These are phyloP conservation scores for Kluyveromyces starmeri DNA, from an alignment of 805 yeast species.

Conservation along the genomic window DNA sequence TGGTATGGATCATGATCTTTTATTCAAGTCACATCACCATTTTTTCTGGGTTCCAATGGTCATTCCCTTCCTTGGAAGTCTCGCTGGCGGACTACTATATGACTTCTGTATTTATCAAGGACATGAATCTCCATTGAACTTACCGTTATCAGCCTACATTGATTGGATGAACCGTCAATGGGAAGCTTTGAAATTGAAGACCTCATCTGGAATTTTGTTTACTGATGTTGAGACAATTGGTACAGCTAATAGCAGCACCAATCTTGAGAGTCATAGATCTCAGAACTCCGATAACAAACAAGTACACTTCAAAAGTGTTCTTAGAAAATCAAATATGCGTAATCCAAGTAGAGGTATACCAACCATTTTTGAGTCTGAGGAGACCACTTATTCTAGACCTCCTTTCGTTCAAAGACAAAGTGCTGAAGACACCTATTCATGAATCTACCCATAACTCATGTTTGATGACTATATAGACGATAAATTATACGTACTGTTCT, in stretches of 20 bases:
- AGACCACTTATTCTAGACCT: constrained; percentile 1
- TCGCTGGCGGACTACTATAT: constrained; percentile 42
- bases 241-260: not conserved
- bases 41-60: constrained; percentile 48
- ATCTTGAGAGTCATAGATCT: not conserved
- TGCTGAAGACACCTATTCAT: not conserved
- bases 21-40: constrained; percentile 32
- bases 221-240: constrained; percentile 8
- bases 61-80: constrained; percentile 41
- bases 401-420: constrained; percentile 1
- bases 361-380: constrained; percentile 24
- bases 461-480: no score
- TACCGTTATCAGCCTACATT: constrained; percentile 28
- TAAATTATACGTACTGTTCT: no score
- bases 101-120: constrained; percentile 45
- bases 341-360: constrained; percentile 23
- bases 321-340: constrained; percentile 11
- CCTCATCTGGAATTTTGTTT: constrained; percentile 20
- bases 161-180: constrained; percentile 18
- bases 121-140: constrained; percentile 42
- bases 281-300: constrained; percentile 7
- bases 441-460: no score
- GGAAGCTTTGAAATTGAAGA: constrained; percentile 7
- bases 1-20: constrained; percentile 37
- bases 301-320: constrained; percentile 25